Evolutionary conservation across 306 rosid genomes (phyloP).

Genomic region (Acmispon strigosus): DNA sequence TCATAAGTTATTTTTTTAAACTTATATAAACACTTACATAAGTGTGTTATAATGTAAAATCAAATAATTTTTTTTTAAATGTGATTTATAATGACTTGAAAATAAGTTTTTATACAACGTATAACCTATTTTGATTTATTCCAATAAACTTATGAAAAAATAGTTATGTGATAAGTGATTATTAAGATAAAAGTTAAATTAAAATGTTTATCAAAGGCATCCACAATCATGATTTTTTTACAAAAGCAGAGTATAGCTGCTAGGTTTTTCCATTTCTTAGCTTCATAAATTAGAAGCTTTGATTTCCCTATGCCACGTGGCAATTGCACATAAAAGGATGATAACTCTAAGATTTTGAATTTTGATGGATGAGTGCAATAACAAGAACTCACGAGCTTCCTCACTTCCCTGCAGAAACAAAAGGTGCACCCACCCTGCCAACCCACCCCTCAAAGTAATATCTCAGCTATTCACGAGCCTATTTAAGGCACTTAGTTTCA

Average conservation of each 20-base stretch:
- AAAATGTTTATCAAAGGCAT: no score
- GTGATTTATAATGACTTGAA: no score
- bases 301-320: neutral
- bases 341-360: neutral
- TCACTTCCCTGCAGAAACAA: constrained; percentile 26
- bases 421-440: constrained; percentile 48
- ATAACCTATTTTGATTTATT: no score
- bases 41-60: no score
- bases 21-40: no score
- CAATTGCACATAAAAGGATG: neutral
- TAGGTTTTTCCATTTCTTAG: neutral
- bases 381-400: constrained; percentile 59
- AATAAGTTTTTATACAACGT: no score
- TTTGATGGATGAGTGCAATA: constrained; percentile 28
- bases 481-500: constrained; percentile 42
- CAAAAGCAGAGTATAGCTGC: neutral
- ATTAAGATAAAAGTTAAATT: no score
- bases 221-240: neutral
- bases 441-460: constrained; percentile 28
- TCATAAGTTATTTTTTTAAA: no score
- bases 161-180: no score
- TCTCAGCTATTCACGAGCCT: constrained; percentile 56
- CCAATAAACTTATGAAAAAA: no score
- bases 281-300: neutral
- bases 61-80: no score